Percentiles rank a stretch among this genome's conserved stretches.
phyloP scores from a whole-genome alignment of 331 rosid genomes.

The Prunus yedoensis region DNA sequence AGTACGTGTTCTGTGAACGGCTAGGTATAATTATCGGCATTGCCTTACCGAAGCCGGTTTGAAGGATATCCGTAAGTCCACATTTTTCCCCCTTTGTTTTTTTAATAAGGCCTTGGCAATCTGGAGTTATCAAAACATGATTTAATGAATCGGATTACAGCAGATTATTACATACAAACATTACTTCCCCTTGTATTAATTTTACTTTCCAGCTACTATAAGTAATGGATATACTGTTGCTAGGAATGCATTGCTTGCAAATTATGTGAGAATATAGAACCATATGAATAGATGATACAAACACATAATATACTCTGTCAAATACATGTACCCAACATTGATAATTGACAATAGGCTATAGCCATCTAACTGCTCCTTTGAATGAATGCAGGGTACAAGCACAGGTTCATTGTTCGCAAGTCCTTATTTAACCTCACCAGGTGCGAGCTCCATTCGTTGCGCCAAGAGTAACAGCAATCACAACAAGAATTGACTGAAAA shows the following conservation, averaged over 20 bases:
- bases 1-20: no score
- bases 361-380: background rate
- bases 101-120: background rate
- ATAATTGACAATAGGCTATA: background rate
- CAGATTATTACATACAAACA: background rate
- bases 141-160: background rate
- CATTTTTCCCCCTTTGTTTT: background rate
- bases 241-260: background rate
- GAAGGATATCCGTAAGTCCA: background rate
- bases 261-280: background rate
- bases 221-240: background rate
- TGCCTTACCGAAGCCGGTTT: no score
- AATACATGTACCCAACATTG: background rate
- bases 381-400: background rate
- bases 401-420: background rate
- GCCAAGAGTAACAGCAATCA: constrained; percentile 52
- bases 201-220: background rate
- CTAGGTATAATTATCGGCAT: no score
- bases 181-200: background rate
- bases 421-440: constrained; percentile 31
- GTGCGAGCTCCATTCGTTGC: constrained; percentile 31
- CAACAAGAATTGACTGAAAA: constrained; percentile 53
- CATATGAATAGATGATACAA: background rate
- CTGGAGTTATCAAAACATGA: background rate
- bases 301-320: background rate